A percentile compares a stretch with the other conserved stretches of the same genome.
Evolutionary conservation across 257 asterid species (phyloP).

Genomic region (Solanum chmielewskii): DNA sequence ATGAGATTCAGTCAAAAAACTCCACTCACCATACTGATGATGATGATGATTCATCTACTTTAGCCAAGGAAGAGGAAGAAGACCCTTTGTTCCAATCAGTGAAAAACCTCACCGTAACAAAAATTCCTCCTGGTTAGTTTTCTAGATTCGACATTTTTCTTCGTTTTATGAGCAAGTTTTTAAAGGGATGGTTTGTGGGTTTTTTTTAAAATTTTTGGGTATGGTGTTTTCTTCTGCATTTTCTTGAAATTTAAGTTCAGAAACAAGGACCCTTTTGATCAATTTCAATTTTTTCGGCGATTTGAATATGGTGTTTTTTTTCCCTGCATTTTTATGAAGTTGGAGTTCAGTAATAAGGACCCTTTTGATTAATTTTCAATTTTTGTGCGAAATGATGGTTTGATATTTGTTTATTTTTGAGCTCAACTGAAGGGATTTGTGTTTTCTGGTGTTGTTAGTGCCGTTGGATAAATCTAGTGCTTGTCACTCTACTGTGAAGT

Average conservation of each 20-base stretch:
- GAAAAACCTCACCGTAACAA: constrained; percentile 18
- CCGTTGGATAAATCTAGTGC: constrained; percentile 44
- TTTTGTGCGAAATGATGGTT: not conserved
- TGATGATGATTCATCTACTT: not conserved
- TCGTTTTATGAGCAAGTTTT: not conserved
- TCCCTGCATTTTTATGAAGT: not conserved
- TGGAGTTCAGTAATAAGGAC: not conserved
- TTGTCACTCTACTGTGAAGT: constrained; percentile 56
- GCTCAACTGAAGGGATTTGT: not conserved
- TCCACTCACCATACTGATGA: not conserved
- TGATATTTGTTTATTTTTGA: not conserved
- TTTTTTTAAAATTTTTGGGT: not conserved
- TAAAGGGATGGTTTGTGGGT: not conserved
- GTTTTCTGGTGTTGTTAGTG: constrained; percentile 12
- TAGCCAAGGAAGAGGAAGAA: not conserved
- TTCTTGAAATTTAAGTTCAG: constrained; percentile 1
- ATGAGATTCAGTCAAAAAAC: constrained; percentile 26
- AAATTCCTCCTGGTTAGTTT: constrained; percentile 28
- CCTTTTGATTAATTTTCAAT: not conserved
- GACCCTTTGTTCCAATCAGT: constrained; percentile 12
- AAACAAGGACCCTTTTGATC: not conserved
- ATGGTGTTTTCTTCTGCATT: not conserved
- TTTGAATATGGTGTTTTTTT: not conserved
- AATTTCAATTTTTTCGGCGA: not conserved
- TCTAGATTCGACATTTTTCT: not conserved